Percentiles rank a stretch among this genome's conserved stretches.
Conservation (phyloP, 2,329 filamentous ascomycete genomes). For the Pseudocercospora fijiensis region DNA sequence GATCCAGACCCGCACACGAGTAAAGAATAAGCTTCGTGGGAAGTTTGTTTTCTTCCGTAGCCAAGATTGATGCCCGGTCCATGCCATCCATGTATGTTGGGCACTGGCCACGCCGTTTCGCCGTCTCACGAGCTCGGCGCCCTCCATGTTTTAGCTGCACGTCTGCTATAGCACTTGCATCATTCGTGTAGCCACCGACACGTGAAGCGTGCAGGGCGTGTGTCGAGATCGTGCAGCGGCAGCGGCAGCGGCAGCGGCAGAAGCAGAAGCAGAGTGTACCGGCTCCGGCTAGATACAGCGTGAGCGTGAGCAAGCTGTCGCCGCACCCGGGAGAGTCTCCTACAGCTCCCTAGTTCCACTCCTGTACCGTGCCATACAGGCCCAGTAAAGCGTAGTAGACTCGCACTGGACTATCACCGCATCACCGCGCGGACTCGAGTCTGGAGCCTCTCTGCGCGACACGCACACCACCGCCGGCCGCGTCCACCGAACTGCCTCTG, state of each 20-base stretch:
- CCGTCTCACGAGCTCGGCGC: constrained; percentile 3
- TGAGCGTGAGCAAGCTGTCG: not conserved
- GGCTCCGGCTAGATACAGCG: too few relatives aligned
- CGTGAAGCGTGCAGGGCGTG: not conserved
- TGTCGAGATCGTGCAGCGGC: not conserved
- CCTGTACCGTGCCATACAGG: not conserved
- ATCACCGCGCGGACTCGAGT: not conserved
- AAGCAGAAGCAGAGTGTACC: too few relatives aligned
- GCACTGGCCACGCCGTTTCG: too few relatives aligned
- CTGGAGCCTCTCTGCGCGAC: not conserved
- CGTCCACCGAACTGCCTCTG: not conserved
- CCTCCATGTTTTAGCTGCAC: constrained; percentile 3
- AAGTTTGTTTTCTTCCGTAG: constrained; percentile 1
- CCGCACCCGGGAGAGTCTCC: not conserved
- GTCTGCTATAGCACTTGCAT: constrained; percentile 3
- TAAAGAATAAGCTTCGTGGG: not conserved
- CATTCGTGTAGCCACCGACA: not conserved
- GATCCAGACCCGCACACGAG: not conserved
- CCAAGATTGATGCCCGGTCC: constrained; percentile 2
- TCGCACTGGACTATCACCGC: not conserved
- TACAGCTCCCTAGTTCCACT: not conserved
- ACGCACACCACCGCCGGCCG: not conserved
- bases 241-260: too few relatives aligned
- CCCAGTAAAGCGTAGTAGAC: not conserved
- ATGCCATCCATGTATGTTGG: not conserved